Base-by-base conservation (phyloP, 2,329 filamentous ascomycete genomes). In the Trichoderma sp. region DNA sequence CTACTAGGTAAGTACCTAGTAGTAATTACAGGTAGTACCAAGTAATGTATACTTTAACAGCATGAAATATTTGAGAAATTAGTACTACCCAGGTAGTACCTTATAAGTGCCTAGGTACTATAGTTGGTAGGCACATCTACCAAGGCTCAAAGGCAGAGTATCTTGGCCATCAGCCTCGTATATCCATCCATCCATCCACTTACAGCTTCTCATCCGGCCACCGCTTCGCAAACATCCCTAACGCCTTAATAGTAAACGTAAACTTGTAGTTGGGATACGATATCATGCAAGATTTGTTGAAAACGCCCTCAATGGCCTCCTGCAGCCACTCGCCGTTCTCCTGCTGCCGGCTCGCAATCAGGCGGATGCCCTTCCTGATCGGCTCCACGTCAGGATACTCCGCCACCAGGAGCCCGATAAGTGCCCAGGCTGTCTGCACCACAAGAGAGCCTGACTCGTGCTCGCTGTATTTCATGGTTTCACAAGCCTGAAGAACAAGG, bases 201-300 rank as follows among this genome's bases (percentile, higher is more conserved):
- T 45, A 64, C 35, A 92, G 77, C 73, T 81, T 84, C 67, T 89
- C 86, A 69, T 92, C 84, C 0, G 90, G 91, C 71, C 90, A 94
- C 70, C 84, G 87, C 73, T 83, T 86, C 5, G 90, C 88, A 83
- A 93, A 99, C 87, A 97, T 90, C 5, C 95, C 95, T 71, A 99
- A 79, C 2, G 95, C 95, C 81, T 96, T 97, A 77, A 98, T 91
- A 1, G 94, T 90, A 80, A 97, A 99, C 68, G 91, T 92, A 78
- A 97, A 95, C 83, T 98, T 99, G 84, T 99, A 99, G 83, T 99
- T 99, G 52, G 94, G 94, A 76, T 99, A 99, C 0, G 93, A 95
- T 72, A 99, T 99, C 93, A 97, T 98, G 84, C 94, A 98, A 75
- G 90, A 95, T 83, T 97, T 97, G 81, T 99, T 99, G 81, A 99